A percentile compares a stretch with the other conserved stretches of the same genome.
phyloP scores from a whole-genome alignment of 2,329 filamentous ascomycete species.

The Sporothrix schenckii region DNA sequence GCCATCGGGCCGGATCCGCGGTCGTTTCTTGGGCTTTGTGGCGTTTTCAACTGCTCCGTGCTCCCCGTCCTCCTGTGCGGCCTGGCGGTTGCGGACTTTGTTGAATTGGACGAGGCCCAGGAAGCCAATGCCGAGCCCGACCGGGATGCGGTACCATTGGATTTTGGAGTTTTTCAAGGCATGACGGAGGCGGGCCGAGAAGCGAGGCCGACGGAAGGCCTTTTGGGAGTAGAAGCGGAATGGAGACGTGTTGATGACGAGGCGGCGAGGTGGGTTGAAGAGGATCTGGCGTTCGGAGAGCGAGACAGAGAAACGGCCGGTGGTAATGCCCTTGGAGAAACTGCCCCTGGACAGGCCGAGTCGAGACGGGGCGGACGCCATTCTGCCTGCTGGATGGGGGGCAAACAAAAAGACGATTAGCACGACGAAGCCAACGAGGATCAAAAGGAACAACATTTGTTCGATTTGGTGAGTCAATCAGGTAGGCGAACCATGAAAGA shows the following conservation, averaged over 20 bases:
- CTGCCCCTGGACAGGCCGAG: conserved; percentile 37
- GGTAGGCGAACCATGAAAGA: conserved; percentile 31
- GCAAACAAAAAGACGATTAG: conserved; percentile 32
- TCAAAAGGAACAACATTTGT: conserved; percentile 32
- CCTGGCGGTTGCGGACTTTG: conserved; percentile 64
- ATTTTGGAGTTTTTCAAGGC: conserved; percentile 60
- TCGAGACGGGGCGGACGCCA: conserved; percentile 36
- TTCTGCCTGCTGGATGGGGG: conserved; percentile 32
- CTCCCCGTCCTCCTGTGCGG: conserved; percentile 53
- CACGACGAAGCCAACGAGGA: conserved; percentile 31
- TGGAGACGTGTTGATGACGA: conserved; percentile 29
- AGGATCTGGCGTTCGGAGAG: conserved; percentile 36
- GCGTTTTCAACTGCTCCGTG: conserved; percentile 47
- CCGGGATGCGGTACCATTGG: conserved; percentile 88
- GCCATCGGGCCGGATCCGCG: conserved; percentile 75
- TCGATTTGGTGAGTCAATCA: conserved; percentile 6
- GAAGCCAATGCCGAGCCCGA: conserved; percentile 82
- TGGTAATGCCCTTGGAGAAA: conserved; percentile 35
- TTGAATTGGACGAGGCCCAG: conserved; percentile 83
- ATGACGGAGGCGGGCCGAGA: conserved; percentile 56
- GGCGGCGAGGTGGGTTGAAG: conserved; percentile 32
- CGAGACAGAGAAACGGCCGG: conserved; percentile 33
- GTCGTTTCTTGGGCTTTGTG: conserved; percentile 54
- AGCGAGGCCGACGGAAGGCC: conserved; percentile 52
- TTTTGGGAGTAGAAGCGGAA: conserved; percentile 48